Evolutionary conservation across 306 rosid species (phyloP).

Genomic region (Quercus suber): DNA sequence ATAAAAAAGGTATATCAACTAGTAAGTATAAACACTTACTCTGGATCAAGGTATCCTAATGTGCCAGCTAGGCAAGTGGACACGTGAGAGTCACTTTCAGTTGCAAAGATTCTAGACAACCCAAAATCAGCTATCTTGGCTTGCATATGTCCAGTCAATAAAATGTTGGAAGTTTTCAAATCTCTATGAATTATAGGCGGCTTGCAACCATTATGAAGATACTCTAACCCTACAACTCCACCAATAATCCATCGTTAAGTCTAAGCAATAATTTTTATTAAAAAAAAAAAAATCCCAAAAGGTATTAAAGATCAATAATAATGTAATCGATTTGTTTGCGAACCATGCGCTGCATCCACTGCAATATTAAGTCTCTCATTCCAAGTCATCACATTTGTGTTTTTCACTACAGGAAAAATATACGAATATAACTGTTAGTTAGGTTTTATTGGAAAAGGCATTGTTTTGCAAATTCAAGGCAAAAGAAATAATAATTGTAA

Average conservation of each 20-base stretch:
- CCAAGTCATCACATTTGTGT: slow-evolving; percentile 16
- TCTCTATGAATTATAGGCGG: no score
- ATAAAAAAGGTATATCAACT: no score
- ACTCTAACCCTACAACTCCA: no score
- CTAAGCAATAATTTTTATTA: neutral
- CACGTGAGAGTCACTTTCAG: neutral
- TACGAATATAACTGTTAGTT: neutral
- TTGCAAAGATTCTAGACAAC: slow-evolving; percentile 12
- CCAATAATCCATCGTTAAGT: neutral
- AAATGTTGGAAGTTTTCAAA: neutral
- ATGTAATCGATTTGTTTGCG: neutral
- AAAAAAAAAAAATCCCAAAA: no score
- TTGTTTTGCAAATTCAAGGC: no score
- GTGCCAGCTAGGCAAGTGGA: slow-evolving; percentile 17
- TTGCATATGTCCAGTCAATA: slow-evolving; percentile 17
- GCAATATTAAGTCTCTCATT: slow-evolving; percentile 25
- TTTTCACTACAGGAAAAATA: neutral
- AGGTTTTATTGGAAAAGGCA: neutral
- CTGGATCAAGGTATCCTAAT: slow-evolving; percentile 28
- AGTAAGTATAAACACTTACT: slow-evolving; percentile 14
- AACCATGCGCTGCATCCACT: slow-evolving; percentile 29
- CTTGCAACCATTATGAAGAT: no score
- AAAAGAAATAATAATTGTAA: no score
- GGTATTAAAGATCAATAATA: neutral
- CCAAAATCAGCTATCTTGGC: slow-evolving; percentile 44